These are phyloP conservation scores for Acephala macrosclerotiorum DNA, from an alignment of 2,329 filamentous ascomycete genomes.

Conservation along the genomic window DNA sequence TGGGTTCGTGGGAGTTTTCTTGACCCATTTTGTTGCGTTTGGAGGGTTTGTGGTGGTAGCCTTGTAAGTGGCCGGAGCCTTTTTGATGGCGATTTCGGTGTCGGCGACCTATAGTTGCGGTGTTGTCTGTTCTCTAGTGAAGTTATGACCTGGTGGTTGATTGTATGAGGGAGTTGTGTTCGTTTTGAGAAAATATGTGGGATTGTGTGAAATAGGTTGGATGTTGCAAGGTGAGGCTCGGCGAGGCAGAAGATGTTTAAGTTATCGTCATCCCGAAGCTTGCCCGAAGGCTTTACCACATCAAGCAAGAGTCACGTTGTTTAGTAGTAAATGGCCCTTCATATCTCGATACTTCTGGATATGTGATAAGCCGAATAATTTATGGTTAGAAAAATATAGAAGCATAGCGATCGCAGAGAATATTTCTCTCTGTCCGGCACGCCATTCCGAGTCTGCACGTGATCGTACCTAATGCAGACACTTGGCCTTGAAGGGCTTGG, in stretches of 20 bases:
- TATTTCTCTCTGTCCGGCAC: too few relatives aligned
- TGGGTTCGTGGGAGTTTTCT: slow-evolving; percentile 74
- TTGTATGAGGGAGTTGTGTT: background rate
- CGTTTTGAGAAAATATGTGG: background rate
- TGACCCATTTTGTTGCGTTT: slow-evolving; percentile 76
- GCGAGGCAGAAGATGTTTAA: background rate
- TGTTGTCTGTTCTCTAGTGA: background rate
- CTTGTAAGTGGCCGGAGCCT: slow-evolving; percentile 18
- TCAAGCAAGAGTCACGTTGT: slow-evolving; percentile 1
- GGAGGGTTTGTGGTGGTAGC: background rate
- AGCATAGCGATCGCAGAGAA: too few relatives aligned
- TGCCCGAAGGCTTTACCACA: background rate
- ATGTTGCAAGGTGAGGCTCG: background rate
- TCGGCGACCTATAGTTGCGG: slow-evolving; percentile 29
- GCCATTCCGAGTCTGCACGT: too few relatives aligned
- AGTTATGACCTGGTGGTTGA: background rate
- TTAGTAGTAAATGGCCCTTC: too few relatives aligned
- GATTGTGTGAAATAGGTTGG: background rate
- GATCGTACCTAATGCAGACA: too few relatives aligned
- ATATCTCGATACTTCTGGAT: too few relatives aligned
- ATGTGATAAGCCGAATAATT: too few relatives aligned
- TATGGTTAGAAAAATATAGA: too few relatives aligned
- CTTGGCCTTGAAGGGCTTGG: too few relatives aligned
- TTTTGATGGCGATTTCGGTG: slow-evolving; percentile 24
- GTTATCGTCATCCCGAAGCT: slow-evolving; percentile 6